These are phyloP conservation scores for Flagelloscypha sp. DNA, from an alignment of 768 basidiomycete species.

Conservation along the genomic window DNA sequence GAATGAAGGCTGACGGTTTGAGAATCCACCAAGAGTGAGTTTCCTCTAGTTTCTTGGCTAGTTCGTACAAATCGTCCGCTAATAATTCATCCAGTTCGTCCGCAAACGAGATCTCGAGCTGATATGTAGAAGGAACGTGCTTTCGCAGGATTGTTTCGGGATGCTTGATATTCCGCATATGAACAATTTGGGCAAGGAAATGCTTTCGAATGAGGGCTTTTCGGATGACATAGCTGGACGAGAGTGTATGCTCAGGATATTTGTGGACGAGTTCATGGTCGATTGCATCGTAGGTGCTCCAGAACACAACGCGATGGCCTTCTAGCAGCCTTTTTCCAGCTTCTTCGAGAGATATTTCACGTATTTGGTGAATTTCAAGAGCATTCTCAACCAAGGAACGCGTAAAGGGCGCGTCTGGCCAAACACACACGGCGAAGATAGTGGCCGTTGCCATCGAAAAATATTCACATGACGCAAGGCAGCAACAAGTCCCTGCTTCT, in stretches of 20 bases:
- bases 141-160: constrained; percentile 44
- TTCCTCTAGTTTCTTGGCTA: constrained; percentile 51
- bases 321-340: constrained; percentile 1
- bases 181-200: constrained; percentile 68
- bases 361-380: constrained; percentile 19
- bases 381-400: constrained; percentile 35
- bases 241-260: constrained; percentile 42
- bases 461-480: background rate
- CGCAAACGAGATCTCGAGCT: constrained; percentile 78
- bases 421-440: constrained; percentile 25
- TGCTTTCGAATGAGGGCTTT: constrained; percentile 95
- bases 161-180: constrained; percentile 68
- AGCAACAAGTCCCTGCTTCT: background rate
- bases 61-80: constrained; percentile 88
- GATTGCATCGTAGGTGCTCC: constrained; percentile 85
- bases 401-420: constrained; percentile 45
- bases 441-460: too few relatives aligned
- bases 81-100: constrained; percentile 95
- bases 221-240: constrained; percentile 82
- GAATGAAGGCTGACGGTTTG: constrained; percentile 55
- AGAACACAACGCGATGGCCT: constrained; percentile 44
- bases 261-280: constrained; percentile 65
- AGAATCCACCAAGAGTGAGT: constrained; percentile 79
- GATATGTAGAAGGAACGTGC: constrained; percentile 69
- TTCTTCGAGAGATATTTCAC: constrained; percentile 2